Evolutionary conservation across 176 grass and related monocot genomes (phyloP).

Genomic region (Juncus inflexus): DNA sequence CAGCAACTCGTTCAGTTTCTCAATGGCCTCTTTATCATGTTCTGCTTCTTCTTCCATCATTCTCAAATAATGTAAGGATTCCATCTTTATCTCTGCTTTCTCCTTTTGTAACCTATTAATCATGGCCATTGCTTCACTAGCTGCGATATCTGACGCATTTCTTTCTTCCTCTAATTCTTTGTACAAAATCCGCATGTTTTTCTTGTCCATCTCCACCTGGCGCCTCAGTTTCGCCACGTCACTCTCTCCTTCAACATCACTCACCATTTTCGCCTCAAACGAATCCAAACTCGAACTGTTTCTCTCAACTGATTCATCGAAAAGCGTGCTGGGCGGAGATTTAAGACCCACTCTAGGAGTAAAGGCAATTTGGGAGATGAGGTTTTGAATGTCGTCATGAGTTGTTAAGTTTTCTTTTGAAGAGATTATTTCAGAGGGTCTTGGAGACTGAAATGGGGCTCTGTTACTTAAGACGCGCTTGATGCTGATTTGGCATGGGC

Average conservation of each 20-base stretch:
- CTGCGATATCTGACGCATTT: constrained; percentile 76
- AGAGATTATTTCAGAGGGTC: constrained; percentile 73
- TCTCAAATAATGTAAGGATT: constrained; percentile 85
- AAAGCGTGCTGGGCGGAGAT: constrained; percentile 53
- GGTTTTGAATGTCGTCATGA: constrained; percentile 71
- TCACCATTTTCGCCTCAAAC: constrained; percentile 59
- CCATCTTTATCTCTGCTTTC: constrained; percentile 90
- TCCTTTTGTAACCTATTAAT: constrained; percentile 95
- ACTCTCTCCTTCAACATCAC: constrained; percentile 81
- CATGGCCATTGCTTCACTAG: constrained; percentile 89
- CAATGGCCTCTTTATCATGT: constrained; percentile 64
- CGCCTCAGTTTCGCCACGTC: constrained; percentile 39
- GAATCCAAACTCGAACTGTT: constrained; percentile 60
- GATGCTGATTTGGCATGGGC: constrained; percentile 16
- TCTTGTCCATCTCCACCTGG: constrained; percentile 23
- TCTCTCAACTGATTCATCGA: constrained; percentile 43
- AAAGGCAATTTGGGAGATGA: constrained; percentile 64
- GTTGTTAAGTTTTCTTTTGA: constrained; percentile 67
- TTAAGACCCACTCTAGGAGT: constrained; percentile 29
- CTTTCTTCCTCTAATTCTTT: constrained; percentile 95
- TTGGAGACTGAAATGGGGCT: constrained; percentile 38
- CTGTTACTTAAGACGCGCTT: constrained; percentile 26
- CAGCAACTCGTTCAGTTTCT: constrained; percentile 58
- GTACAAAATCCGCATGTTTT: constrained; percentile 65
- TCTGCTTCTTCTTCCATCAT: constrained; percentile 99